A percentile compares a stretch with the other conserved stretches of the same genome.
phyloP scores from a whole-genome alignment of 306 rosid species.

The Astragalus membranaceus region DNA sequence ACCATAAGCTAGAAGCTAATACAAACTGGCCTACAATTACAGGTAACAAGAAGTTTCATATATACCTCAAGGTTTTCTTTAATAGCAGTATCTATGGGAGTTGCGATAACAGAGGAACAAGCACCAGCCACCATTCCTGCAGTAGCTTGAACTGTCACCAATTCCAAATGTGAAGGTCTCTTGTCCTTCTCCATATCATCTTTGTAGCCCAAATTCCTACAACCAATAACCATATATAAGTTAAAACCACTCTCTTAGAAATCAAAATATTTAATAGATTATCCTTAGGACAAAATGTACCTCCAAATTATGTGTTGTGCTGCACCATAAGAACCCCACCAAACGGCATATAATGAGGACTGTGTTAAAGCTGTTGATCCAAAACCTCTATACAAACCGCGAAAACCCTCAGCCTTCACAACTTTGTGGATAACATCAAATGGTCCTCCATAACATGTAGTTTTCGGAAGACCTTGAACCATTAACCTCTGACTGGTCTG shows the following conservation, averaged over 20 bases:
- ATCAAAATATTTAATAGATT: background rate
- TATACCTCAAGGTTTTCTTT: conserved; percentile 95
- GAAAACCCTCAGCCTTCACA: conserved; percentile 58
- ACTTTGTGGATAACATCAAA: conserved; percentile 51
- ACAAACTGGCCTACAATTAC: background rate
- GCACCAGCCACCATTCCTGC: conserved; percentile 89
- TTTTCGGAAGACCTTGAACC: conserved; percentile 89
- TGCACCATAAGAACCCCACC: conserved; percentile 94
- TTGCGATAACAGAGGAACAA: conserved; percentile 70
- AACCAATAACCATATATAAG: conserved; percentile 6
- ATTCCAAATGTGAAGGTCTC: conserved; percentile 68
- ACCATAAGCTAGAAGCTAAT: background rate
- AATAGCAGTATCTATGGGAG: conserved; percentile 82
- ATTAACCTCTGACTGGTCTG: conserved; percentile 83
- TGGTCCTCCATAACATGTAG: conserved; percentile 49
- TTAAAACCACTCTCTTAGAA: background rate
- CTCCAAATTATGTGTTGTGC: conserved; percentile 91
- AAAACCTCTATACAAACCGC: conserved; percentile 84
- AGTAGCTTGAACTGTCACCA: conserved; percentile 75
- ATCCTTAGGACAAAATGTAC: conserved; percentile 23
- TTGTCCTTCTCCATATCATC: conserved; percentile 47
- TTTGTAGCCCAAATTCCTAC: conserved; percentile 59
- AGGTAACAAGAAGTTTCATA: background rate
- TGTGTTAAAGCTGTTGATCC: conserved; percentile 64
- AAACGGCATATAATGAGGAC: conserved; percentile 84